A percentile compares a stretch with the other conserved stretches of the same genome.
These are phyloP conservation scores for Xylariaceae sp. DNA, from an alignment of 2,329 filamentous ascomycete genomes.

Conservation along the genomic window DNA sequence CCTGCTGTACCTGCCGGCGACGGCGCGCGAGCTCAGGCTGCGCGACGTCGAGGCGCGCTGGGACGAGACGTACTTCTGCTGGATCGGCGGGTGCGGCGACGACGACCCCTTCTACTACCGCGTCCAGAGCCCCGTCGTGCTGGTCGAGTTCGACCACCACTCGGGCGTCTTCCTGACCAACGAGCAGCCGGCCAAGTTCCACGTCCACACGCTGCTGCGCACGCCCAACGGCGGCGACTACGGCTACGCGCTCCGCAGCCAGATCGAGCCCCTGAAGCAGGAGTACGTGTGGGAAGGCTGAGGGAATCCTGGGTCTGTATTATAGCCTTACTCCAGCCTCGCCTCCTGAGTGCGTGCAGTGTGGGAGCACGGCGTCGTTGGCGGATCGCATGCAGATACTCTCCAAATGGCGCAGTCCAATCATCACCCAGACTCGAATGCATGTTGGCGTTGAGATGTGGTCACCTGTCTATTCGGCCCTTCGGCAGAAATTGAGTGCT, in stretches of 20 bases:
- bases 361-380: too few relatives aligned
- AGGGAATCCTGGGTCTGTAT: too few relatives aligned
- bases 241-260: constrained; percentile 44
- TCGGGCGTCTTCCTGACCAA: constrained; percentile 72
- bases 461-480: too few relatives aligned
- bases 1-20: constrained; percentile 57
- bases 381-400: too few relatives aligned
- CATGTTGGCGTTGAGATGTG: too few relatives aligned
- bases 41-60: constrained; percentile 47
- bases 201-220: constrained; percentile 67
- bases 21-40: constrained; percentile 47
- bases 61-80: constrained; percentile 69
- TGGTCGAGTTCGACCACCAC: constrained; percentile 75
- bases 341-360: too few relatives aligned
- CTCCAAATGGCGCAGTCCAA: too few relatives aligned
- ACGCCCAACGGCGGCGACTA: constrained; percentile 73
- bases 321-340: too few relatives aligned
- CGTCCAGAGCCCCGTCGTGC: constrained; percentile 66
- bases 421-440: too few relatives aligned
- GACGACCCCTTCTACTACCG: constrained; percentile 70
- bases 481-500: too few relatives aligned
- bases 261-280: constrained; percentile 30
- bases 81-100: constrained; percentile 64
- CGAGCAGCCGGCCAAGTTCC: constrained; percentile 65
- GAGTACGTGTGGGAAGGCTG: constrained; percentile 34